Evolutionary conservation across 2,329 filamentous ascomycete genomes (phyloP).

Genomic region (Talaromyces marneffei): DNA sequence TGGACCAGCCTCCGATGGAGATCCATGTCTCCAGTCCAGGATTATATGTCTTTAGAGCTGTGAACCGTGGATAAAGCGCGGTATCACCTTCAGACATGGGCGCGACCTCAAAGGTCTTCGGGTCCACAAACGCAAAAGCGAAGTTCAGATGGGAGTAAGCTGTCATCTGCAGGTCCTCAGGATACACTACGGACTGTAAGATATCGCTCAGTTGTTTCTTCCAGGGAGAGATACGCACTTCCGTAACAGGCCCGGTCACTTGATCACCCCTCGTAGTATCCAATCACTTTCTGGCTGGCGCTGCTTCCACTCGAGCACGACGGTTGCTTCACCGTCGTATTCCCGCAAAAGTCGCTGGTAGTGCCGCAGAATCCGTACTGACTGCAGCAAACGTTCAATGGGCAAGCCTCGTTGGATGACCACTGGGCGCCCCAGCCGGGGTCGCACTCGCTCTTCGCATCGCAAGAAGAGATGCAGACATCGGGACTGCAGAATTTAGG

Average conservation of each 20-base stretch:
- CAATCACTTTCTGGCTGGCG: background rate
- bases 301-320: background rate
- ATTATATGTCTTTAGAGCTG: constrained; percentile 28
- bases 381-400: background rate
- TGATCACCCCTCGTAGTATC: background rate
- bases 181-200: too few species aligned
- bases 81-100: constrained; percentile 21
- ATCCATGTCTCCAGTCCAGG: constrained; percentile 32
- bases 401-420: too few species aligned
- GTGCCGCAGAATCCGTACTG: constrained; percentile 11
- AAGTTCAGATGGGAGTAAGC: background rate
- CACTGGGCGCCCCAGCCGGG: too few species aligned
- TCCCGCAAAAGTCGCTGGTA: constrained; percentile 11
- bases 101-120: constrained; percentile 20
- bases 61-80: constrained; percentile 21
- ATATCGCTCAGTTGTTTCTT: background rate
- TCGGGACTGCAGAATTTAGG: too few species aligned
- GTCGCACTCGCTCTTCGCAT: too few species aligned
- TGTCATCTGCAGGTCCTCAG: background rate
- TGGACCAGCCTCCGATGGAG: constrained; percentile 13
- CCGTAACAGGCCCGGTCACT: too few species aligned
- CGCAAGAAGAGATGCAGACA: too few species aligned
- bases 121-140: constrained; percentile 40
- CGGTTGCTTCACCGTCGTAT: background rate
- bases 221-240: too few species aligned